Evolutionary conservation across 306 rosid species (phyloP), one percentile per base, ranked within the genome.

Genomic region (Geum urbanum): DNA sequence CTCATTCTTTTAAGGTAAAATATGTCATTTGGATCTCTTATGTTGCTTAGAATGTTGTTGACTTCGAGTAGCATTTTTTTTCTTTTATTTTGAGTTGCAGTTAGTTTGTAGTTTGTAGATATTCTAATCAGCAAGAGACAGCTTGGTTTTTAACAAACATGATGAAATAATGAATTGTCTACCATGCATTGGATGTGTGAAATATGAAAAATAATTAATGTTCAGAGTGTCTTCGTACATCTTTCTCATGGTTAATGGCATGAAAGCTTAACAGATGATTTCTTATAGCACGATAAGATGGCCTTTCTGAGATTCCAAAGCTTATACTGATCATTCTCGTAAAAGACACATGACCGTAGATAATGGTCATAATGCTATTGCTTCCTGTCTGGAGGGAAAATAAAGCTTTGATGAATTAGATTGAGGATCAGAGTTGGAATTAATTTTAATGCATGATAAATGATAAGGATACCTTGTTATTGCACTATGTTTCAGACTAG

Each of bases 1-100:
- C 73, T 19, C 51, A n/a, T 18, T 77, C 95, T 61, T 83, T 89
- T 62, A 86, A 89, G 98, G 98, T 90, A 79, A 67, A 55, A 48
- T 45, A 39, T 54, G 50, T 4, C 55, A 27, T 64, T 47, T 19
- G 63, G 74, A 40, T 74, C 68, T 51, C 47, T 27, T 20, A 49
- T 67, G 80, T 52, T 19, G 32, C 47, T 64, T 9, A 27, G 13
- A 37, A 52, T 52, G 75, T 51, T 65, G n/a, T 69, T 43, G 49
- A 60, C 51, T 59, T 61, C 70, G 54, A 55, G 40, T 52, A 32
- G 37, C 37, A 32, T 32, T 32, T 32, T 32, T 32, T 32, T 32
- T 32, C 37, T 32, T 32, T 32, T 32, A 32, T 32, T 2, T 1
- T 32, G 37, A 32, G 3, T 32, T 32, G 37, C 37, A 32, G 37